Conservation (phyloP, 192 early-diverging fungal species). For the Phycomyces nitens region DNA sequence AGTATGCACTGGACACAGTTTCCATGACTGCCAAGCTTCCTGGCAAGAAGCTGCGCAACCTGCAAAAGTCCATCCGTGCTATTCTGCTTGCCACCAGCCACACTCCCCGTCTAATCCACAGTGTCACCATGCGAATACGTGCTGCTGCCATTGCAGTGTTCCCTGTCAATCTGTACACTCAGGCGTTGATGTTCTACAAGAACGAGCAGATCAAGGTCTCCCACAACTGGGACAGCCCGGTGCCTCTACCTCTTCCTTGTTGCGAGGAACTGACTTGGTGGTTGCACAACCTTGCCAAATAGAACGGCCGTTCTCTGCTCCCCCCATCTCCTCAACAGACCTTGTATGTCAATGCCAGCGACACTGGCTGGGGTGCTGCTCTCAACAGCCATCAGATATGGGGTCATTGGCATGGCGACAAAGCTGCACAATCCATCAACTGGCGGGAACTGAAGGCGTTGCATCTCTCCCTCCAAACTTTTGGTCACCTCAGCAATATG, state of each 20-base stretch:
- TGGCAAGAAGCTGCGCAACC: conserved; percentile 20
- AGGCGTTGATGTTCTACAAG: conserved; percentile 24
- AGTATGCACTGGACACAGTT: conserved; percentile 21
- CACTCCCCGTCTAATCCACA: conserved; percentile 11
- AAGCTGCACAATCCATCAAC: conserved; percentile 26
- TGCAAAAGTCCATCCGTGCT: conserved; percentile 24
- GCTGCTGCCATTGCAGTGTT: conserved; percentile 28
- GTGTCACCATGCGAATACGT: conserved; percentile 24
- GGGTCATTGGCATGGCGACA: conserved; percentile 16
- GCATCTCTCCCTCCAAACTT: background rate
- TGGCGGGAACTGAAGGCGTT: conserved; percentile 31
- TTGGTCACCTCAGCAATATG: background rate
- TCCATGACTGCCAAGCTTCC: conserved; percentile 28
- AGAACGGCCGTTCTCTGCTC: conserved; percentile 29
- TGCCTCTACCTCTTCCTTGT: background rate
- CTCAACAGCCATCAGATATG: background rate
- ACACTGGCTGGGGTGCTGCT: conserved; percentile 25
- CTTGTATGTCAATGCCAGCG: conserved; percentile 30
- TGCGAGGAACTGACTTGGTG: conserved; percentile 13
- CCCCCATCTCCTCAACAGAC: conserved; percentile 16
- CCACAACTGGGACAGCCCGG: background rate
- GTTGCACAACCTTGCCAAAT: conserved; percentile 1
- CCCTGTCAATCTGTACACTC: conserved; percentile 29
- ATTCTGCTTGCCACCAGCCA: conserved; percentile 3
- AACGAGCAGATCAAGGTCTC: conserved; percentile 7